Conservation (phyloP, 768 basidiomycete species). For the Calocera viscosa region DNA sequence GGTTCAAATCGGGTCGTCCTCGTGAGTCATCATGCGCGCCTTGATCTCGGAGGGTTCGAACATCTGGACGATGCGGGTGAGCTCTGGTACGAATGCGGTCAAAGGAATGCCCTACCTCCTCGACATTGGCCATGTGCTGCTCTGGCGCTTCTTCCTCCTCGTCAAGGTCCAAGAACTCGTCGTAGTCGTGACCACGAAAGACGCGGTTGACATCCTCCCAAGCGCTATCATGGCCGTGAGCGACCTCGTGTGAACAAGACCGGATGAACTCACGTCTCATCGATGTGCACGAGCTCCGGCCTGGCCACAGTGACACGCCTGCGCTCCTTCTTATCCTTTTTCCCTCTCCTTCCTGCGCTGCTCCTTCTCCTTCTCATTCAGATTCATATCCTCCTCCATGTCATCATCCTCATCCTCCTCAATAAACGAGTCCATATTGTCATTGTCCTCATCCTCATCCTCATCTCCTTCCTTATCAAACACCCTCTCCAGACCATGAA, state of each 20-base stretch:
- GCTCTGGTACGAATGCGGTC: too few species aligned
- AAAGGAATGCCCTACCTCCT: constrained; percentile 62
- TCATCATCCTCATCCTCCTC: constrained; percentile 38
- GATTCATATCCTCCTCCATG: constrained; percentile 40
- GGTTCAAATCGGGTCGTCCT: constrained; percentile 82
- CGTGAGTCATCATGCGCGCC: constrained; percentile 76
- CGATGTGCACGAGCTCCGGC: constrained; percentile 65
- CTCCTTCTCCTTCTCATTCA: constrained; percentile 66
- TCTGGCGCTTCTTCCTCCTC: constrained; percentile 51
- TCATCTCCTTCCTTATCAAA: constrained; percentile 37
- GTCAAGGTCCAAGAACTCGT: constrained; percentile 70
- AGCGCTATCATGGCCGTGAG: too few species aligned
- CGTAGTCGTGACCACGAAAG: constrained; percentile 94
- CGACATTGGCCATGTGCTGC: constrained; percentile 64
- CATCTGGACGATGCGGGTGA: too few species aligned
- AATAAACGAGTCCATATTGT: constrained; percentile 64
- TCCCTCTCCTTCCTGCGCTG: constrained; percentile 56
- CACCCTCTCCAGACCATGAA: constrained; percentile 34
- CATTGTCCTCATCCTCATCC: constrained; percentile 69
- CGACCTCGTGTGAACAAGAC: too few species aligned
- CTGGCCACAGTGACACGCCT: constrained; percentile 53
- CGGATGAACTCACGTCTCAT: constrained; percentile 52
- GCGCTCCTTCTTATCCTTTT: constrained; percentile 51
- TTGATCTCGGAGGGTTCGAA: constrained; percentile 97
- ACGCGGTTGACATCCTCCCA: constrained; percentile 95